A percentile compares a stretch with the other conserved stretches of the same genome.
Conservation (phyloP, 208 protist genomes). For the Crithidia fasciculata region DNA sequence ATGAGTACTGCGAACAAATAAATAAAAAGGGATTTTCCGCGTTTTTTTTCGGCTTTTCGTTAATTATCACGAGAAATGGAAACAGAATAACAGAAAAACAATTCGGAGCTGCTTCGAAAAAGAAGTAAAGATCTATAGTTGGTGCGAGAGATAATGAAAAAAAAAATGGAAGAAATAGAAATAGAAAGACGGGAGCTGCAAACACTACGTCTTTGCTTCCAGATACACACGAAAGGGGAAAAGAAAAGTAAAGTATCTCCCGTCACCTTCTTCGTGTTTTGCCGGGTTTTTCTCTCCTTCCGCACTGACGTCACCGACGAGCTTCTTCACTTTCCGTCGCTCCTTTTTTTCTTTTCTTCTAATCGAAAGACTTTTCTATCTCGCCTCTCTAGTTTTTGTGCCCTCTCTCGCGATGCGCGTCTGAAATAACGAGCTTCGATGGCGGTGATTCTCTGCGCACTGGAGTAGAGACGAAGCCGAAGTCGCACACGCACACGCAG, state of each 20-base stretch:
- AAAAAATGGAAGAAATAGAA: not conserved
- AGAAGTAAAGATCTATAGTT: not conserved
- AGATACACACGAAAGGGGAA: too few relatives aligned
- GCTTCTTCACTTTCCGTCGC: not conserved
- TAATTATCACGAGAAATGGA: not conserved
- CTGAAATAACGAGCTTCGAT: too few relatives aligned
- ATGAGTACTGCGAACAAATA: too few relatives aligned
- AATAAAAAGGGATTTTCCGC: not conserved
- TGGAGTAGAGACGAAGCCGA: too few relatives aligned
- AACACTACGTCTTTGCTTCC: not conserved
- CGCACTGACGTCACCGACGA: not conserved
- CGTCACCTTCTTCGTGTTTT: not conserved
- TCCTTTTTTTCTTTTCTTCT: not conserved
- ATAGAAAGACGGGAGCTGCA: not conserved
- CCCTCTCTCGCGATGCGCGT: too few relatives aligned
- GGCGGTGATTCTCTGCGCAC: too few relatives aligned
- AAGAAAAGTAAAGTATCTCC: too few relatives aligned
- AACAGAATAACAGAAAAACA: not conserved
- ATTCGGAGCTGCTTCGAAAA: not conserved
- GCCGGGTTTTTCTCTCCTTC: not conserved
- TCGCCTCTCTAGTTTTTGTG: too few relatives aligned
- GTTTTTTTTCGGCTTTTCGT: too few relatives aligned
- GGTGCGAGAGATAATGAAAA: constrained; percentile 1
- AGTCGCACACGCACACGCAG: not conserved
- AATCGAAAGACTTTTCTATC: too few relatives aligned